Conservation (phyloP, 306 rosid species). For the Carpinus viminea region DNA sequence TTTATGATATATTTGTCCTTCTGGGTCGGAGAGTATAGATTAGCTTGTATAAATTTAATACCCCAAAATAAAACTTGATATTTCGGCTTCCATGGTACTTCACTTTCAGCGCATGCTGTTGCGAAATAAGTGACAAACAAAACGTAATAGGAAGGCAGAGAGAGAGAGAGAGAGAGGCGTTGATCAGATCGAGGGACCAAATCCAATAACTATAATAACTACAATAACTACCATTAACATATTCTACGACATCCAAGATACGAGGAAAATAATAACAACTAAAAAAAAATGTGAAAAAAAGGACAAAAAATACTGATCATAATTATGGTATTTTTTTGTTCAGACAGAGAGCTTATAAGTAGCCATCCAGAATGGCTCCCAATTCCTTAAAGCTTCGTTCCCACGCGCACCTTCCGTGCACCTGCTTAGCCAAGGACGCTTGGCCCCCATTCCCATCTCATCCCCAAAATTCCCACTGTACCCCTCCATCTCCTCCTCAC, state of each 20-base stretch:
- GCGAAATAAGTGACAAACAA: neutral
- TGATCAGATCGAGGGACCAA: constrained; percentile 21
- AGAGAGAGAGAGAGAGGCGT: neutral
- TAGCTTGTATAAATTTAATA: too few relatives aligned
- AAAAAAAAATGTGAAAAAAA: neutral
- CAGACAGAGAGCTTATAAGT: constrained; percentile 34
- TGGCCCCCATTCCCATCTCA: constrained; percentile 36
- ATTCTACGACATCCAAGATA: constrained; percentile 35
- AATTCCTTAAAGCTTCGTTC: constrained; percentile 32
- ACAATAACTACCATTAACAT: constrained; percentile 58
- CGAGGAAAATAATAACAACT: constrained; percentile 28
- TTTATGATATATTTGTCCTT: neutral
- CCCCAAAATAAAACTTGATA: too few relatives aligned
- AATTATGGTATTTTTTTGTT: constrained; percentile 20
- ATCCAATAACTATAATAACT: constrained; percentile 49
- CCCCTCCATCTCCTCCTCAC: constrained; percentile 43
- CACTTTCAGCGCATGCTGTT: neutral
- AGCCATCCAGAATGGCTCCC: constrained; percentile 54
- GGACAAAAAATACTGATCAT: neutral
- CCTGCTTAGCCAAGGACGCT: constrained; percentile 47
- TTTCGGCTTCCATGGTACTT: neutral
- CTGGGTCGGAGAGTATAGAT: too few relatives aligned
- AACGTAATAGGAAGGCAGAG: constrained; percentile 8
- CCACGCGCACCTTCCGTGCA: constrained; percentile 66
- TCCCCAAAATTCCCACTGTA: constrained; percentile 37